These are phyloP conservation scores for Candida morakotiae DNA, from an alignment of 805 yeast species.

Conservation along the genomic window DNA sequence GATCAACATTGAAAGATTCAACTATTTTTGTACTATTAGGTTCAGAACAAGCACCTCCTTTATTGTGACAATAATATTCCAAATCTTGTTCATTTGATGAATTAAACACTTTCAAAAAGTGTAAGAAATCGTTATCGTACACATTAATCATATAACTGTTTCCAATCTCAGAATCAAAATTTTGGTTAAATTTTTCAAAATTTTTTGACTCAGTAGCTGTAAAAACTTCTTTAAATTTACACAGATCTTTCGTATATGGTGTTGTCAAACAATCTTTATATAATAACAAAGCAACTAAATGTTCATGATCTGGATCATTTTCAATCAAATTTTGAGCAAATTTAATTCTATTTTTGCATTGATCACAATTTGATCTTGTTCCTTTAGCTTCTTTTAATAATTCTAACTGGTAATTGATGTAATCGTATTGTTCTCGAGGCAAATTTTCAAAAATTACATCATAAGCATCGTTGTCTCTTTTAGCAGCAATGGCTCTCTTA, in stretches of 20 bases:
- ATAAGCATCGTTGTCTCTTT: background rate
- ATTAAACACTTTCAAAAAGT: slow-evolving; percentile 31
- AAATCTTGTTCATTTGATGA: slow-evolving; percentile 32
- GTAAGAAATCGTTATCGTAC: slow-evolving; percentile 35
- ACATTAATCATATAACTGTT: slow-evolving; percentile 25
- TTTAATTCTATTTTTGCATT: slow-evolving; percentile 31
- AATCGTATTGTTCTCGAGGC: slow-evolving; percentile 22
- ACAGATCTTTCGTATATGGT: slow-evolving; percentile 25
- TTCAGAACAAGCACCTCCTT: slow-evolving; percentile 42
- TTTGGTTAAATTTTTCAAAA: slow-evolving; percentile 12
- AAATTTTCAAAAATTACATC: slow-evolving; percentile 22
- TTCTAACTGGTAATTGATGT: slow-evolving; percentile 21
- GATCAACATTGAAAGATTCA: slow-evolving; percentile 18
- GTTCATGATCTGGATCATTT: slow-evolving; percentile 26
- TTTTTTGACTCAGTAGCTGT: slow-evolving; percentile 27
- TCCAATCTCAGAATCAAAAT: slow-evolving; percentile 19
- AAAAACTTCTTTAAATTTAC: slow-evolving; percentile 31
- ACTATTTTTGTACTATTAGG: slow-evolving; percentile 52
- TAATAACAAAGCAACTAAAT: slow-evolving; percentile 30
- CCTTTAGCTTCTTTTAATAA: slow-evolving; percentile 27
- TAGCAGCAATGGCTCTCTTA: background rate
- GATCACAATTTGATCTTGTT: slow-evolving; percentile 21
- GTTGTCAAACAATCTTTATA: slow-evolving; percentile 29
- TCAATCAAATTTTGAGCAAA: slow-evolving; percentile 24
- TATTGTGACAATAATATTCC: slow-evolving; percentile 52